Evolutionary conservation across 2,329 filamentous ascomycete species (phyloP).

Genomic region (Bipolaris cookei): DNA sequence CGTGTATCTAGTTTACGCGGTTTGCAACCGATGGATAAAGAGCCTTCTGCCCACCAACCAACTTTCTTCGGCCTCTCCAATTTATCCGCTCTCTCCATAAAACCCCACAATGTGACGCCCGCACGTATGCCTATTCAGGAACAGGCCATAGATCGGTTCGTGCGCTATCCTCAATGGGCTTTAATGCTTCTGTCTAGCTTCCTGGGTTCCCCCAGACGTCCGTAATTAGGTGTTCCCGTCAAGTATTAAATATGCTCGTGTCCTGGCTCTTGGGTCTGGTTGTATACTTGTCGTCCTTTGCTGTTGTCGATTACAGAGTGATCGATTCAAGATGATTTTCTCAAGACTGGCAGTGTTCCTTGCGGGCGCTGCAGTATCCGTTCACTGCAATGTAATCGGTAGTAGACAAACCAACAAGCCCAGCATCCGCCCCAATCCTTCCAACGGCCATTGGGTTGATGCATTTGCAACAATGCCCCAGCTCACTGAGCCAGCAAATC

Average conservation of each 20-base stretch:
- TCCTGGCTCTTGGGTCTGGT: not conserved
- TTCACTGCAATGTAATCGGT: constrained; percentile 10
- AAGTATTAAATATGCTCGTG: constrained; percentile 23
- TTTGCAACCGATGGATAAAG: constrained; percentile 28
- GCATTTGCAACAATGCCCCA: constrained; percentile 72
- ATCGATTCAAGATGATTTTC: constrained; percentile 22
- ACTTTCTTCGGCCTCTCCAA: constrained; percentile 28
- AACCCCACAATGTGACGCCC: constrained; percentile 30
- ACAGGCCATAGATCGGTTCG: constrained; percentile 20
- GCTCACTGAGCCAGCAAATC: constrained; percentile 65
- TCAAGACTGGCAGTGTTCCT: constrained; percentile 23
- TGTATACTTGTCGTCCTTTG: not conserved
- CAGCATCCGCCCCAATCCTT: constrained; percentile 31
- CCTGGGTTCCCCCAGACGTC: constrained; percentile 21
- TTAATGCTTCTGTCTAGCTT: constrained; percentile 29
- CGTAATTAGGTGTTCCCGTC: constrained; percentile 21
- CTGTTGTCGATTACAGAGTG: not conserved
- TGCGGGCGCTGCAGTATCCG: constrained; percentile 18
- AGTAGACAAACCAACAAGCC: not conserved
- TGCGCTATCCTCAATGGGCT: constrained; percentile 15
- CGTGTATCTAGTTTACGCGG: constrained; percentile 15
- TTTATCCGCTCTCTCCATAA: constrained; percentile 42
- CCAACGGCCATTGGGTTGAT: constrained; percentile 62
- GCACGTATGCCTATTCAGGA: constrained; percentile 26
- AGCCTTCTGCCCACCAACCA: constrained; percentile 34